Evolutionary conservation across 305 asterid species (phyloP), one percentile per base, ranked within the genome.

Genomic region (Solanum chacoense): DNA sequence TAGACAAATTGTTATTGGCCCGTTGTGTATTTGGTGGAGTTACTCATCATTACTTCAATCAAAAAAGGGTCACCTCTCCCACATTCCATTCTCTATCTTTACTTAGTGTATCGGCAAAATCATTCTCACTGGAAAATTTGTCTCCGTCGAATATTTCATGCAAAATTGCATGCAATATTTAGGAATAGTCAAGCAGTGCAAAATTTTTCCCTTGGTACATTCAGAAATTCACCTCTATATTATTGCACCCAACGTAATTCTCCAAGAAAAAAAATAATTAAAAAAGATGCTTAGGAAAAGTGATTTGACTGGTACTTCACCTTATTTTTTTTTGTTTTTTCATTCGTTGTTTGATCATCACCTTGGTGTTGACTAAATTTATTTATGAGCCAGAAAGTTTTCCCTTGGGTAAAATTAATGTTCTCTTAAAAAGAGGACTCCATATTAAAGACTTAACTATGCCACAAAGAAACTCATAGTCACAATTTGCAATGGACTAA

Each of bases 61-160:
- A 92, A 76, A 88, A 55, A 78, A 36, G 31, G 86, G 87, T 84
- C 89, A 72, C 75, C 65, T 69, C 72, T 37, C 63, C 85, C 86
- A 87, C 32, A 77, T 80, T 87, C 89, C 85, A 79, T 6, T 72
- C 89, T 42, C 16, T 26, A 81, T 55, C 69, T 73, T 11, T 29
- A 63, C 38, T 55, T 42, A n/a, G 76, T 76, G 69, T 85, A 28
- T 32, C 45, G 87, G 85, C 87, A 83, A 85, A 89, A 92, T 91
- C 89, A 88, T 91, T 92, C 85, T 78, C 90, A 40, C 84, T 40
- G 18, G 92, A 90, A 91, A 89, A 90, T 90, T 91, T 91, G 92
- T 92, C 93, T 88, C 91, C 91, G 87, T 28, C 29, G 55, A 87
- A 87, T 14, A 87, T 87, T 50, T 88, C 88, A 83, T 87, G 91